A percentile compares a stretch with the other conserved stretches of the same genome.
Conservation (phyloP, 768 basidiomycete species). For the Suillus sp. region DNA sequence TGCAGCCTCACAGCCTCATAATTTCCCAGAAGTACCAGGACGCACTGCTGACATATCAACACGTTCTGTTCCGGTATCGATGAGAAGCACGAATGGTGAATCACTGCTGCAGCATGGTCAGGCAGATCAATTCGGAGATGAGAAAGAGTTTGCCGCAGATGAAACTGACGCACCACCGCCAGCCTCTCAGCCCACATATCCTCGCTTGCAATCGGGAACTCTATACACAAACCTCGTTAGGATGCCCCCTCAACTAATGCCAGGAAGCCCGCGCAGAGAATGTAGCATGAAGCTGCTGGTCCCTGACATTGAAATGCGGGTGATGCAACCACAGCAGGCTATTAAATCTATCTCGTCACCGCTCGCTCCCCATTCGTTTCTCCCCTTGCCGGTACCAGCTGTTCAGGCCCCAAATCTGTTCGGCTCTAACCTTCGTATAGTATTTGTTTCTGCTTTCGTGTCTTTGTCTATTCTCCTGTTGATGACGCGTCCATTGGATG, state of each 20-base stretch:
- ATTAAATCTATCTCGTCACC: constrained; percentile 2
- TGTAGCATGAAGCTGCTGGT: neutral
- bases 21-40: constrained; percentile 1
- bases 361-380: neutral
- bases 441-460: neutral
- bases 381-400: constrained; percentile 5
- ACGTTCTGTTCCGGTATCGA: constrained; percentile 1
- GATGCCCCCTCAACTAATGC: neutral
- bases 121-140: constrained; percentile 7
- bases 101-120: neutral
- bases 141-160: constrained; percentile 5
- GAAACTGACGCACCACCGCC: neutral
- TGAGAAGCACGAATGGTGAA: constrained; percentile 1
- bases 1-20: neutral
- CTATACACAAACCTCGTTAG: neutral
- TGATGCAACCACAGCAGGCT: neutral
- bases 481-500: neutral
- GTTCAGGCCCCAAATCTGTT: neutral
- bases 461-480: constrained; percentile 1
- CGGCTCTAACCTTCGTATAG: neutral
- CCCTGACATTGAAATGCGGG: neutral
- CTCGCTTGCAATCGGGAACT: constrained; percentile 3
- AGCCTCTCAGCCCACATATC: neutral
- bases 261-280: neutral
- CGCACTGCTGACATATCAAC: constrained; percentile 8